Base-by-base conservation (phyloP, 371 early-diverging fungal genomes). In the Mortierella sp. region DNA sequence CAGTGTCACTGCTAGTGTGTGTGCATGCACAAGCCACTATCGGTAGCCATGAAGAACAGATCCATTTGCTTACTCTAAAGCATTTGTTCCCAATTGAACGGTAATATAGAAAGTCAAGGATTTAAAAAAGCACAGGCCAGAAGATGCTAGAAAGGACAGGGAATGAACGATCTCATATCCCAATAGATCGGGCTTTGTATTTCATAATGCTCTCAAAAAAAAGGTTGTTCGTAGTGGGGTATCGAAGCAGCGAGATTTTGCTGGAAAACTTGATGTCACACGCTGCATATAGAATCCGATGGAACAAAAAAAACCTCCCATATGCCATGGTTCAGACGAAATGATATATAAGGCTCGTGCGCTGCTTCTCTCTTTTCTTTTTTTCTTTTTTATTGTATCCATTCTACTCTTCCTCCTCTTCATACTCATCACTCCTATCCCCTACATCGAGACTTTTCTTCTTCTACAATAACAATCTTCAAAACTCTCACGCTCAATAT, bases 211-310 rank as follows among this genome's bases (percentile, higher is more conserved):
- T 59, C 40, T 59, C 60, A 38, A 32, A 58, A 19, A 28, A 1
- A n/a, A 53, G 55, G n/a, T 36, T 58, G 58, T 11, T 58, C 24
- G 33, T 10, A 24, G 15, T 43, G 3, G 16, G 50, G 50, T n/a
- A 50, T 13, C 58, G 60, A 59, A 58, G 0, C 28, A 19, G 24
- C 64, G 32, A 47, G 64, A 64, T 43, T 45, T 52, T 64, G 52
- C 66, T 66, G 38, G 55, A 53, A 55, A 41, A 41, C 28, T 22
- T 66, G 55, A 57, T 57, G 66, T 53, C 66, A 57, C 41, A 40
- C 45, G 7, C 58, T 32, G n/a, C 16, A 59, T 6, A 60, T 67
- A 38, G 67, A 72, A 72, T 6, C 19, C 13, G 24, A 62, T 67
- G 67, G 63, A 67, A 67, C 21, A 64, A 52, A 21, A 1, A 5